Percentiles rank a stretch among this genome's conserved stretches.
Conservation (phyloP, 2,329 filamentous ascomycete species). For the Zopfia rhizophila region DNA sequence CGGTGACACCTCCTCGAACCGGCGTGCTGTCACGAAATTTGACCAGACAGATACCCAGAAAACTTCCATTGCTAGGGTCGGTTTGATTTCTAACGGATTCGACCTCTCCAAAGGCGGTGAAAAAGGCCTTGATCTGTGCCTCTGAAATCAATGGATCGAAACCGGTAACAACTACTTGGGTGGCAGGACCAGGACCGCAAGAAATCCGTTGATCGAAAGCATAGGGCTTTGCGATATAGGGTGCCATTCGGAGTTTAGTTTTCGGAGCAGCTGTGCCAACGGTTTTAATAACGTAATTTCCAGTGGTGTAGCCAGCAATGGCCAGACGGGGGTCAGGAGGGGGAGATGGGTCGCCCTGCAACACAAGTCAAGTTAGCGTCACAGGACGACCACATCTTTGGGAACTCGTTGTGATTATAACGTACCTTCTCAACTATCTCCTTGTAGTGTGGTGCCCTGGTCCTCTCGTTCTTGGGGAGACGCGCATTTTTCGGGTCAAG, state of each 20-base stretch:
- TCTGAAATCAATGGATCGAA: slow-evolving; percentile 91
- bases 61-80: slow-evolving; percentile 92
- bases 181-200: slow-evolving; percentile 87
- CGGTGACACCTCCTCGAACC: slow-evolving; percentile 61
- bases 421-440: slow-evolving; percentile 61
- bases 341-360: slow-evolving; percentile 80
- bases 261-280: slow-evolving; percentile 71
- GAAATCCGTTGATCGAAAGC: slow-evolving; percentile 84
- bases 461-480: slow-evolving; percentile 64
- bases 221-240: slow-evolving; percentile 85
- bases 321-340: slow-evolving; percentile 84
- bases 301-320: slow-evolving; percentile 68
- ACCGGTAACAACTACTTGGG: slow-evolving; percentile 92
- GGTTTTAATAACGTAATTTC: slow-evolving; percentile 59
- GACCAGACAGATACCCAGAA: slow-evolving; percentile 92
- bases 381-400: slow-evolving; percentile 52
- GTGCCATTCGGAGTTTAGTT: slow-evolving; percentile 75
- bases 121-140: slow-evolving; percentile 78
- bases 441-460: slow-evolving; percentile 60
- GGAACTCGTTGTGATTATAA: slow-evolving; percentile 40
- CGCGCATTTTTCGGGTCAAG: slow-evolving; percentile 64
- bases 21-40: slow-evolving; percentile 79
- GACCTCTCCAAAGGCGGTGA: slow-evolving; percentile 86
- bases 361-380: slow-evolving; percentile 55
- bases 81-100: slow-evolving; percentile 92